A percentile compares a stretch with the other conserved stretches of the same genome.
Conservation (phyloP, 495 filamentous ascomycete species). For the Amniculicola lignicola region DNA sequence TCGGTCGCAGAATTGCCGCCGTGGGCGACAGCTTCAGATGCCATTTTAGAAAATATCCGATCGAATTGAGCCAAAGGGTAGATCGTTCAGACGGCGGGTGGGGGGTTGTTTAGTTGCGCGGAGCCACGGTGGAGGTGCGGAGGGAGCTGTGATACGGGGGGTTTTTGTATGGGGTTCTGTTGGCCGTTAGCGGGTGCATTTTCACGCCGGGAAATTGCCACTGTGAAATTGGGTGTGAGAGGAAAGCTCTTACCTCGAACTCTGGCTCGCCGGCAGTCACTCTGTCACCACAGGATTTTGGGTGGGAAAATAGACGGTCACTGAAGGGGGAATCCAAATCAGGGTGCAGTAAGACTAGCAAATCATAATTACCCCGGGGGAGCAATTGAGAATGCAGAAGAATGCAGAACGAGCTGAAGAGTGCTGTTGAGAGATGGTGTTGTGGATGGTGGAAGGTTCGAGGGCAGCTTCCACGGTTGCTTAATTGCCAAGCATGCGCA, state of each 20-base stretch:
- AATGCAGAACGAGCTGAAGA: no score
- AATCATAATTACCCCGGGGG: not conserved
- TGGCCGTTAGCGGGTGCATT: not conserved
- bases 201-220: not conserved
- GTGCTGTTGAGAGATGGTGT: not conserved
- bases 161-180: not conserved
- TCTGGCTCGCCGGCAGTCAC: not conserved
- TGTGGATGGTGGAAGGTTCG: not conserved
- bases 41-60: conserved; percentile 43
- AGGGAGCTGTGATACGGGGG: not conserved
- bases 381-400: not conserved
- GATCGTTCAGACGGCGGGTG: conserved; percentile 12
- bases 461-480: no score
- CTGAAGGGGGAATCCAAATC: not conserved
- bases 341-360: not conserved
- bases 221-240: not conserved
- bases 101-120: not conserved
- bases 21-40: conserved; percentile 45
- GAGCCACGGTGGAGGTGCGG: conserved; percentile 4
- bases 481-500: not conserved
- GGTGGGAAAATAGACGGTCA: not conserved
- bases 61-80: conserved; percentile 26
- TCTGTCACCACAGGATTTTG: not conserved
- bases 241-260: not conserved
- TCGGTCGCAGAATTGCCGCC: conserved; percentile 27